Conservation (phyloP, 306 rosid species). For the Rosa persica region DNA sequence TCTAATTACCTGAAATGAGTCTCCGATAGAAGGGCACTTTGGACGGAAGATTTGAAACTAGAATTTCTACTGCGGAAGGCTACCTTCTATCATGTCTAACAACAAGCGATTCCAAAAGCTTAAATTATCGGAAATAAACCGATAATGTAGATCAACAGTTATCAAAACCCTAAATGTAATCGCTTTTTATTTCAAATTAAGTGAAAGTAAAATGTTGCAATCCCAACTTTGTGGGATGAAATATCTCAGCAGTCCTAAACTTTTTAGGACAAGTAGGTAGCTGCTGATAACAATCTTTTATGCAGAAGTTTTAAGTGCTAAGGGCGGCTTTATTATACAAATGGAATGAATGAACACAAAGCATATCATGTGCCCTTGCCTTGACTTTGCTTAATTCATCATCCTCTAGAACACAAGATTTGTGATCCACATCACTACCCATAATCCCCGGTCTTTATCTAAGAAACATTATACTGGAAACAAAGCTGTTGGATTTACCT, state of each 20-base stretch:
- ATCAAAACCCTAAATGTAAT: too few relatives aligned
- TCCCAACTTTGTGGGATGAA: not conserved
- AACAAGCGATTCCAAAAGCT: too few relatives aligned
- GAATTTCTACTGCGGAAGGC: too few relatives aligned
- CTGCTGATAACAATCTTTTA: not conserved
- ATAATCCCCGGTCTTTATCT: constrained; percentile 2
- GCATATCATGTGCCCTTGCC: not conserved
- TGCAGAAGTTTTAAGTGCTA: not conserved
- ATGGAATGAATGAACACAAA: not conserved
- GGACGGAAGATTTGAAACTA: too few relatives aligned
- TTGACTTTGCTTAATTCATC: constrained; percentile 27
- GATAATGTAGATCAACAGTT: not conserved
- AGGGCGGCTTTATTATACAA: constrained; percentile 14
- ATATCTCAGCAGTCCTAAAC: not conserved
- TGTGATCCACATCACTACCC: constrained; percentile 61
- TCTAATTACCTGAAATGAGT: too few relatives aligned
- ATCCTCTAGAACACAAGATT: constrained; percentile 36
- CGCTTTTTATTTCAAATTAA: not conserved
- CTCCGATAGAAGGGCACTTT: too few relatives aligned
- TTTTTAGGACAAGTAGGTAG: not conserved
- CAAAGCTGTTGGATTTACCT: constrained; percentile 1
- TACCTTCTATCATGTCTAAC: too few relatives aligned
- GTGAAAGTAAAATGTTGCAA: not conserved
- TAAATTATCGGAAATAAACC: not conserved
- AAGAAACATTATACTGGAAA: not conserved